phyloP scores from a whole-genome alignment of 179 eudicot species.

The Nepenthes alata region DNA sequence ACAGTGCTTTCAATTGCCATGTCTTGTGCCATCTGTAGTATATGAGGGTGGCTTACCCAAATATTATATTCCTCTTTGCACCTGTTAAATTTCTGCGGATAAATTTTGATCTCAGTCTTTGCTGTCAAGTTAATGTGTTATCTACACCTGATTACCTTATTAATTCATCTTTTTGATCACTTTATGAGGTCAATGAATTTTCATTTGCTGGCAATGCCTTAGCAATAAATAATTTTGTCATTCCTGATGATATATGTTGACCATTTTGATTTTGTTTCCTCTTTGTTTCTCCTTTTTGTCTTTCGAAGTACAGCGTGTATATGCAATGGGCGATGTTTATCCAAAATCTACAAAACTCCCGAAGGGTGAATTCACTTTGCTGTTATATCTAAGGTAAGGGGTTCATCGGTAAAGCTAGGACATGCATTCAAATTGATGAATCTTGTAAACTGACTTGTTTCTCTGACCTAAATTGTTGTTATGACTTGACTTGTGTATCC shows the following conservation, averaged over 20 bases:
- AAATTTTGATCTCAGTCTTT: no score
- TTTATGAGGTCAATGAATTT: not conserved
- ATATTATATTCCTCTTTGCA: no score
- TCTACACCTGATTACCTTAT: no score
- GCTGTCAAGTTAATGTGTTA: no score
- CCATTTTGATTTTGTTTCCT: not conserved
- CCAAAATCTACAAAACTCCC: constrained; percentile 71
- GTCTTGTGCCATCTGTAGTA: no score
- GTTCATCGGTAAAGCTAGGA: not conserved
- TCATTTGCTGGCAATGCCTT: not conserved
- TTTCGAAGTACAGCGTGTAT: constrained; percentile 50
- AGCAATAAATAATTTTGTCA: not conserved
- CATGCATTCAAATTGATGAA: not conserved
- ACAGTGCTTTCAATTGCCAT: no score
- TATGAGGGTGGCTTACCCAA: no score
- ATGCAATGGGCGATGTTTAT: constrained; percentile 86
- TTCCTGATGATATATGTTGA: not conserved
- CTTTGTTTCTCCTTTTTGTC: not conserved
- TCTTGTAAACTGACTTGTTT: not conserved
- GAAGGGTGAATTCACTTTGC: constrained; percentile 79
- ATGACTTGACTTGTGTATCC: not conserved
- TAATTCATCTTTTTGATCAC: no score
- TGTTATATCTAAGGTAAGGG: constrained; percentile 63
- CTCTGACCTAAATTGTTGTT: not conserved
- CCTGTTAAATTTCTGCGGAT: no score